Conservation (phyloP, 2,329 filamentous ascomycete genomes). For the Aspergillus flavus region DNA sequence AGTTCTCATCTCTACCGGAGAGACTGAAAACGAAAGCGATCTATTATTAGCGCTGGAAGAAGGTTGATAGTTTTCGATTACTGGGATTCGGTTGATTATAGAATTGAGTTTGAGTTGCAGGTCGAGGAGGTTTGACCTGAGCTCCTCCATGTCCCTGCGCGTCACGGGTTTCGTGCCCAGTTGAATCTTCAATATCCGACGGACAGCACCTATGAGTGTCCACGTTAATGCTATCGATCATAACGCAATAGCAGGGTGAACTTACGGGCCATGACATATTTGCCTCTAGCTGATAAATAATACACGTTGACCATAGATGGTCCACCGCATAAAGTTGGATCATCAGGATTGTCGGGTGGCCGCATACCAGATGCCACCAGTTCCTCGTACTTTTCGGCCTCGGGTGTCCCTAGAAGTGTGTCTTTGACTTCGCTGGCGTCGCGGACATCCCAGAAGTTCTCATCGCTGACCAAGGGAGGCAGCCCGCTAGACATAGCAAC, state of each 20-base stretch:
- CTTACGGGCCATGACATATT: constrained; percentile 50
- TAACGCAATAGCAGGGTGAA: constrained; percentile 3
- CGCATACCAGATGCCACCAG: constrained; percentile 35
- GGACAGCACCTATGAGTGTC: constrained; percentile 38
- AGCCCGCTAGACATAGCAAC: constrained; percentile 54
- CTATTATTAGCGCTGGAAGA: constrained; percentile 24
- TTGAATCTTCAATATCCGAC: constrained; percentile 48
- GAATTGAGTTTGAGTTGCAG: constrained; percentile 46
- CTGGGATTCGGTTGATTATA: constrained; percentile 48
- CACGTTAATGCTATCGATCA: background rate
- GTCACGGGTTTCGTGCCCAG: constrained; percentile 48
- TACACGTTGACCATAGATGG: constrained; percentile 47
- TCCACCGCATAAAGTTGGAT: constrained; percentile 43
- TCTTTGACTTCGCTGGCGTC: constrained; percentile 52
- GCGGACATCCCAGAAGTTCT: constrained; percentile 52
- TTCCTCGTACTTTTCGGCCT: constrained; percentile 41
- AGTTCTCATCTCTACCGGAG: constrained; percentile 28
- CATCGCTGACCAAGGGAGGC: constrained; percentile 50
- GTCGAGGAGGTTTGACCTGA: constrained; percentile 44
- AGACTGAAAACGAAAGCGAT: constrained; percentile 30
- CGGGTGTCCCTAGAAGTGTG: constrained; percentile 41
- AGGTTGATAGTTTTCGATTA: constrained; percentile 26
- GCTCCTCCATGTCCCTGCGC: constrained; percentile 47
- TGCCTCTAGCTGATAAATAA: constrained; percentile 47
- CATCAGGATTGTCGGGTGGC: constrained; percentile 44